Base-by-base conservation (phyloP, 768 basidiomycete genomes). In the Trametes meyenii region DNA sequence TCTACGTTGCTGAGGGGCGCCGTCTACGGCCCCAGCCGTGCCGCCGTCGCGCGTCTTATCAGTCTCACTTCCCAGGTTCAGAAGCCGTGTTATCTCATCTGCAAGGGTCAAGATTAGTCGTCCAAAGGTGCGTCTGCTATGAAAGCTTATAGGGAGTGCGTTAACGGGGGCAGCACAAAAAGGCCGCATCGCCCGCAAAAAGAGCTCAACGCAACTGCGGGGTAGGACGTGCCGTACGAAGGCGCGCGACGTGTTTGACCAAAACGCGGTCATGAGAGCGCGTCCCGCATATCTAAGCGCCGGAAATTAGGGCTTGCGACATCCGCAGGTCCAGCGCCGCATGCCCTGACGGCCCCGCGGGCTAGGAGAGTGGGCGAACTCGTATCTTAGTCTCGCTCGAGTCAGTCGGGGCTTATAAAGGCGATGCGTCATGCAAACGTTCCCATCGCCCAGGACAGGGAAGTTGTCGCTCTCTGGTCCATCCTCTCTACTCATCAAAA, bases 241-340 rank as follows among this genome's bases (percentile, higher is more conserved):
- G 38, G 23, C 24, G 51, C 51, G 38, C 38, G 36, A 24, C 35
- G 35, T 36, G 50, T 36, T 29, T 3, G n/a, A 19, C 11, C 24
- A 17, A 19, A 17, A 50, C 40, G 48, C 44, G 23, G 21, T 19
- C 43, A 48, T 58, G 54, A 55, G 14, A 12, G 24, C 14, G 40
- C 45, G 24, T 42, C 24, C 33, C 14, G 39, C 33, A 48, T 62
- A 62, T 62, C 61, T 62, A 62, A 52, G 61, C 61, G 61, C 61
- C 55, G n/a, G 19, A 40, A 39, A 17, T 6, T 23, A 39, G 48
- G 39, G 46, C 56, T 48, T 49, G 56, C 48, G 56, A 50, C 36
- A 33, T 26, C 17, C 56, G 56, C 56, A 58, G 56, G 29, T 19
- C n/a, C 48, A 33, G 43, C 24, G 29, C 54, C 44, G 56, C 38